Evolutionary conservation across 495 filamentous ascomycete species (phyloP), one percentile per base, ranked within the genome.

Genomic region (Gamarada debralockiae): DNA sequence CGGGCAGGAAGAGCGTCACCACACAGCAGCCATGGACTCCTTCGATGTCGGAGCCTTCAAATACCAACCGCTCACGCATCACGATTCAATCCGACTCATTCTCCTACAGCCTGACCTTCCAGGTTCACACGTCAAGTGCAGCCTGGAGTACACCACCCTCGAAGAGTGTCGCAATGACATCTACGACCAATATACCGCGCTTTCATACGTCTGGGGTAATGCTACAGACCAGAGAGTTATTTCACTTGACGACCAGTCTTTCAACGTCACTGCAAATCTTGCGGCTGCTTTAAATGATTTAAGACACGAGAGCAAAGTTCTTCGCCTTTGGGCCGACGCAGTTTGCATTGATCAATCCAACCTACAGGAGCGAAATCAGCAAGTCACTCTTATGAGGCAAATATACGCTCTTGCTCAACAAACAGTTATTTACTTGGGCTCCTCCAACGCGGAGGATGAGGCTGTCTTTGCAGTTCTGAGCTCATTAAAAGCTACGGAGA

Each of bases 301-400:
- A 8, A 8, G 31, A 34, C 8, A 34, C n/a, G 31, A n/a, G 31
- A 34, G n/a, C 8, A 8, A 34, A 8, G 8, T n/a, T 34, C 31
- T 34, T n/a, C 31, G 31, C 8, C 31, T n/a, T n/a, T n/a, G n/a
- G n/a, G n/a, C n/a, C n/a, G n/a, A n/a, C n/a, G n/a, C n/a, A n/a
- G n/a, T n/a, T 34, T 34, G 31, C n/a, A 66, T 67, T 14, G 52
- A 67, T 33, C 65, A 67, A 44, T 36, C 44, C 9, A 48, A 66
- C 40, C 0, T 18, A 13, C 20, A 33, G 10, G 65, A 67, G 41
- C 56, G 57, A 17, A 48, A 22, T n/a, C 4, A 41, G 12, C 61
- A 66, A 50, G 53, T 67, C 5, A 21, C 15, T 13, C 29, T 55
- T 33, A 67, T 67, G 65, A 33, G 27, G n/a, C 9, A 45, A 10